Percentiles rank a stretch among this genome's conserved stretches.
Conservation (phyloP, 345 rosid genomes). For the Eucalyptus curtisii region DNA sequence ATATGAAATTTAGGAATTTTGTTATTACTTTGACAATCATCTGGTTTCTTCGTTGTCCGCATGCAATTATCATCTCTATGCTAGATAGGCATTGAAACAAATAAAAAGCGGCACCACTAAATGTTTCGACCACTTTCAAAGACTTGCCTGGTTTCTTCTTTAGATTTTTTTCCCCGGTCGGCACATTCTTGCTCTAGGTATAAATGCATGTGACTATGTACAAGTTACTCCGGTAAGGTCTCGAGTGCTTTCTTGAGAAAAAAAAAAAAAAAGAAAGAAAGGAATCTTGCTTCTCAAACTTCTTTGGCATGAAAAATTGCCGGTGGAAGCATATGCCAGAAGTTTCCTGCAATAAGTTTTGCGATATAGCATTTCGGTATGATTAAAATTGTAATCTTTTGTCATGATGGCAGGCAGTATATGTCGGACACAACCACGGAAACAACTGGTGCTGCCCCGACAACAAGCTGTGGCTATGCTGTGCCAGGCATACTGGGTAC, state of each 20-base stretch:
- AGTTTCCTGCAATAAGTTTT: neutral
- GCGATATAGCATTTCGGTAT: neutral
- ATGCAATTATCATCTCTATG: neutral
- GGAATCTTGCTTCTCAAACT: neutral
- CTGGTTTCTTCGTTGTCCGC: neutral
- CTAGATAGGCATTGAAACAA: neutral
- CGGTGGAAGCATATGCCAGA: neutral
- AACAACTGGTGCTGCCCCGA: conserved; percentile 91
- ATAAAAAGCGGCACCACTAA: neutral
- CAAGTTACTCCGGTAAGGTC: neutral
- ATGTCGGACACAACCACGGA: conserved; percentile 43
- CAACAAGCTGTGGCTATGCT: conserved; percentile 72
- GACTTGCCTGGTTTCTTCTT: neutral
- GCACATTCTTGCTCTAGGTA: neutral
- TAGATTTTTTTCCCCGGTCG: neutral
- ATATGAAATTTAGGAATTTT: too few species aligned
- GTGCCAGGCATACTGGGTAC: conserved; percentile 76
- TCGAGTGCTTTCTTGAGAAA: neutral
- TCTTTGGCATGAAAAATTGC: neutral
- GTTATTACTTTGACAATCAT: neutral
- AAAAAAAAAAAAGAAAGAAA: neutral
- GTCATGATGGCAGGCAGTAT: conserved; percentile 47
- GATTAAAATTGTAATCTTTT: neutral
- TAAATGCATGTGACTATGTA: neutral
- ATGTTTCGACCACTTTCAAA: neutral